Base-by-base conservation (phyloP, 1,139 yeast genomes). In the Debaryomycetaceae sp. region DNA sequence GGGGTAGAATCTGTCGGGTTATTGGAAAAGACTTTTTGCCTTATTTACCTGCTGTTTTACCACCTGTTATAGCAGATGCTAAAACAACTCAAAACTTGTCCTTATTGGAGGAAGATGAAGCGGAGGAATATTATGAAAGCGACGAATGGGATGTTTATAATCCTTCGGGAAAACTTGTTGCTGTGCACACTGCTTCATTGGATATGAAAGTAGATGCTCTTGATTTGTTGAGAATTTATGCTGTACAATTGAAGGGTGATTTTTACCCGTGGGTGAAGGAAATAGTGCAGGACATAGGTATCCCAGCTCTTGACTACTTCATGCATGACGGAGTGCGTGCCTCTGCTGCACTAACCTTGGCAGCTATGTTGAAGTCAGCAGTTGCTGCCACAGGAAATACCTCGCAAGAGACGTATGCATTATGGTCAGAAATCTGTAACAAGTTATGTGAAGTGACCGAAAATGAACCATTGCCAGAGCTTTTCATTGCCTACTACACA, bases 111-210 rank as follows among this genome's bases (percentile, higher is more conserved):
- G 97, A 90, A 56, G 93, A 85, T 46, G 96, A 95, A 51, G 81
- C 85, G 11, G 96, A 89, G 46, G 89, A 85, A 53, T 81, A 80
- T 53, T 85, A 84, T 53, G 84, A 83, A 57, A 87, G 88, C 56
- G 96, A 91, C 42, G 97, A 91, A 50, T 93, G 97, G 95, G 99
- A 93, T 59, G 95, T 93, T 40, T 84, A 93, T 46, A 91, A 89
- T 54, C 72, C 90, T 36, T 84, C 91, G 27, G 99, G 99, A 44
- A 91, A 89, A 63, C 91, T 87, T 59, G 83, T 95, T 59, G 99
- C 98, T 23, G 90, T 93, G 43, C 96, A 91, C 62, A 89, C 97
- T 4, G 89, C 97, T 14, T 76, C 88, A 20, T 75, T 93, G 50
- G 99, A 93, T 59, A 98, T 91, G 53, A 93, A 95, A 68, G 91